Conservation (phyloP, 2,329 filamentous ascomycete genomes). For the Mycosphaerelloides madeirae region DNA sequence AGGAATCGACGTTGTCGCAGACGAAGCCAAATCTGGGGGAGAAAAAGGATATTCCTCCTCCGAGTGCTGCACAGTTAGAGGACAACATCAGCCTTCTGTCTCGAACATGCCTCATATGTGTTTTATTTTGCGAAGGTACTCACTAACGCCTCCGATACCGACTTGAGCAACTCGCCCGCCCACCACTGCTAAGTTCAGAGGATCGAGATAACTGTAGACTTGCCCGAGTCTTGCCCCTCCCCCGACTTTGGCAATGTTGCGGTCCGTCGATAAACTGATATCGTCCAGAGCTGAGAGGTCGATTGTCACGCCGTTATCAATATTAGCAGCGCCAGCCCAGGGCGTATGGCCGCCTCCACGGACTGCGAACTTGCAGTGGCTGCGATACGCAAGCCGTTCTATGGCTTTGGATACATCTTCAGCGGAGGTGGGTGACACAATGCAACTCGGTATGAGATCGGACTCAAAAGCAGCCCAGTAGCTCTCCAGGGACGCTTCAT, state of each 20-base stretch:
- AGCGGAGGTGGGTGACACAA: neutral
- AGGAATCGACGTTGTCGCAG: conserved; percentile 24
- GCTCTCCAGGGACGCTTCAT: neutral
- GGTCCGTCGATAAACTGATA: conserved; percentile 3
- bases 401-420: neutral
- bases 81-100: conserved; percentile 28
- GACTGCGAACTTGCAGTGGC: conserved; percentile 7
- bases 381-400: neutral
- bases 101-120: conserved; percentile 41
- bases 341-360: conserved; percentile 17
- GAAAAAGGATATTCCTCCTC: conserved; percentile 21
- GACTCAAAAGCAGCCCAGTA: neutral
- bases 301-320: conserved; percentile 17
- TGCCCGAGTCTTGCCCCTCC: conserved; percentile 42
- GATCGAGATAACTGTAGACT: conserved; percentile 29
- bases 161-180: conserved; percentile 1
- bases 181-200: neutral
- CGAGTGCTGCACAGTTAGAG: too few relatives aligned
- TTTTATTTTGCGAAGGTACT: too few relatives aligned
- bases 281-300: conserved; percentile 10
- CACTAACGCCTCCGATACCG: conserved; percentile 1
- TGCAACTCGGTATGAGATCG: neutral
- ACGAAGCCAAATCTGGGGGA: conserved; percentile 20
- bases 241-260: conserved; percentile 32
- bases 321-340: conserved; percentile 13